Conservation (phyloP, 2,329 filamentous ascomycete genomes). For the Claviceps lovelessii region DNA sequence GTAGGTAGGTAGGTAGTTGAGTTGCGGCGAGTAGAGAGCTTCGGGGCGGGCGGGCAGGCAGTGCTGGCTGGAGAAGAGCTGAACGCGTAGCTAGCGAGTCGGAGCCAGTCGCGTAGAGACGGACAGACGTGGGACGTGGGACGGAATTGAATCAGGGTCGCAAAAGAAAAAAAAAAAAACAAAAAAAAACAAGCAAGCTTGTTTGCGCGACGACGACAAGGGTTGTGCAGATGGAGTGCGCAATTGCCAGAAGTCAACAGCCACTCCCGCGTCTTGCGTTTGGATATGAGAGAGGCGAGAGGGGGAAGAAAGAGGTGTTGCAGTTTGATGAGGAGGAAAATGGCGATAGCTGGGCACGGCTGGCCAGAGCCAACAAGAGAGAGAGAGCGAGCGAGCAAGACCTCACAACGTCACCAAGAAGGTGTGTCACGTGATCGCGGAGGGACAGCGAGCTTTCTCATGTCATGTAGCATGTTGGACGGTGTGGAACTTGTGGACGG, state of each 20-base stretch:
- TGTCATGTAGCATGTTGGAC: neutral
- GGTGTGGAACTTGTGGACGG: neutral
- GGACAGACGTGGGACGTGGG: neutral
- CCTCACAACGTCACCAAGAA: constrained; percentile 22
- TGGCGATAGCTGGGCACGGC: constrained; percentile 10
- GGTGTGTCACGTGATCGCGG: constrained; percentile 18
- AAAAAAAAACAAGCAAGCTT: neutral
- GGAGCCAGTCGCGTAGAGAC: constrained; percentile 7
- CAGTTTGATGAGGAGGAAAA: constrained; percentile 1
- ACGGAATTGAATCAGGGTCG: constrained; percentile 1
- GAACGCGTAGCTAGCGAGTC: constrained; percentile 10
- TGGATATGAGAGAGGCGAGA: neutral
- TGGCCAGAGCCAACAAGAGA: constrained; percentile 11
- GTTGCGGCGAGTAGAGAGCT: constrained; percentile 2
- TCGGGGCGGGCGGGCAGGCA: neutral
- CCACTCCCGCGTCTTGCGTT: constrained; percentile 5
- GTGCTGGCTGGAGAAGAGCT: neutral
- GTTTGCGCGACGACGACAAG: constrained; percentile 1
- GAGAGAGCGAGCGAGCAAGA: constrained; percentile 10
- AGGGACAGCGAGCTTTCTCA: neutral
- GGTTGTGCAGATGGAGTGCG: constrained; percentile 2
- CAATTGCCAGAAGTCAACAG: constrained; percentile 4
- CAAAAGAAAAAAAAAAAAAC: neutral
- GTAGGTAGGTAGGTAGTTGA: neutral
- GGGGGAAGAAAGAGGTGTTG: neutral